These are phyloP conservation scores for Dacryopinax spathularia DNA, from an alignment of 768 basidiomycete genomes.

Conservation along the genomic window DNA sequence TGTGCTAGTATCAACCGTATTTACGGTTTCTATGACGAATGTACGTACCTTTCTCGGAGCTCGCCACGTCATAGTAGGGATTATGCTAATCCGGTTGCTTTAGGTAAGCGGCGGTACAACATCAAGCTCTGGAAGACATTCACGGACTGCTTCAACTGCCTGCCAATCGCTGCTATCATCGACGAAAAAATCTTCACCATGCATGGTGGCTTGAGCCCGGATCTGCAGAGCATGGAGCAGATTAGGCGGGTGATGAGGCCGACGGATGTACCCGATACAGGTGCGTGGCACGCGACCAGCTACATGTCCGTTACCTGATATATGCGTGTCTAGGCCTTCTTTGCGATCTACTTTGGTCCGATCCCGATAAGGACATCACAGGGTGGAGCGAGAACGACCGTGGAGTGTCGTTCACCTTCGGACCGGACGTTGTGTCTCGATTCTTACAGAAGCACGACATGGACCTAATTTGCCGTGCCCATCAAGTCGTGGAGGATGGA, in stretches of 20 bases:
- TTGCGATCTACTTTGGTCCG: constrained; percentile 95
- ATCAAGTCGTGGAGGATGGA: constrained; percentile 98
- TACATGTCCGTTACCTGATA: background rate
- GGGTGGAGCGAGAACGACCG: constrained; percentile 99
- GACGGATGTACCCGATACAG: constrained; percentile 97
- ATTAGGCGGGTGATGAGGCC: constrained; percentile 98
- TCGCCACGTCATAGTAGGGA: background rate
- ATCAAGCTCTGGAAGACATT: constrained; percentile 99
- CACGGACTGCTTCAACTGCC: constrained; percentile 99
- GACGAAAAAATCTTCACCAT: constrained; percentile 99
- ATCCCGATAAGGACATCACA: constrained; percentile 98
- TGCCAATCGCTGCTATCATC: constrained; percentile 98
- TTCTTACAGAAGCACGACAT: constrained; percentile 99
- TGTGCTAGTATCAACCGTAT: constrained; percentile 99
- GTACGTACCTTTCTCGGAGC: constrained; percentile 35
- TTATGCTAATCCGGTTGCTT: background rate
- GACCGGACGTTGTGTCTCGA: constrained; percentile 91
- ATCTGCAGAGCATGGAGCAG: constrained; percentile 98
- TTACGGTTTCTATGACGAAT: constrained; percentile 99
- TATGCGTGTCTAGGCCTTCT: constrained; percentile 51
- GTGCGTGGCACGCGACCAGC: constrained; percentile 28
- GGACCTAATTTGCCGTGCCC: constrained; percentile 96
- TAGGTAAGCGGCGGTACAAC: constrained; percentile 99
- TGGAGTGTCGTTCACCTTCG: constrained; percentile 97
- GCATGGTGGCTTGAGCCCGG: constrained; percentile 95